These are phyloP conservation scores for Sporothrix sp. DNA, from an alignment of 2,329 filamentous ascomycete species.

Conservation along the genomic window DNA sequence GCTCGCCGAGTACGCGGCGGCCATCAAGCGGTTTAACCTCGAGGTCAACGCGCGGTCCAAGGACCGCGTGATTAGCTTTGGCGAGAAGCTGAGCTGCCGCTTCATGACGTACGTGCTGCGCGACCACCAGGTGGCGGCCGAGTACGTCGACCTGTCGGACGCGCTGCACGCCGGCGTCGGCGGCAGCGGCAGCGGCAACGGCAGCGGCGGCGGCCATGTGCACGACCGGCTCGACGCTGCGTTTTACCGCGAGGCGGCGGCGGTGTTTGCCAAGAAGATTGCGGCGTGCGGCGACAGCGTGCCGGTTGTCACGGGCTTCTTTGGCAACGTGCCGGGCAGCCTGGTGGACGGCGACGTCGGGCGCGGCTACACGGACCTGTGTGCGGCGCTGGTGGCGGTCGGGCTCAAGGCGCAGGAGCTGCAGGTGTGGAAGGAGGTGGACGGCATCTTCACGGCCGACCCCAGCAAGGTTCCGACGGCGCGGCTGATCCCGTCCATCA, in stretches of 20 bases:
- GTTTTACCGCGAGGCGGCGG: slow-evolving; percentile 60
- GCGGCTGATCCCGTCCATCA: slow-evolving; percentile 78
- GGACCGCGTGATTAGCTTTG: slow-evolving; percentile 85
- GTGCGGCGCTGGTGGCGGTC: slow-evolving; percentile 83
- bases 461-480: slow-evolving; percentile 87
- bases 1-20: slow-evolving; percentile 62
- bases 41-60: slow-evolving; percentile 72
- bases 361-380: slow-evolving; percentile 92
- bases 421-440: slow-evolving; percentile 98
- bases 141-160: slow-evolving; percentile 79
- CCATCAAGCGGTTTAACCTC: slow-evolving; percentile 55
- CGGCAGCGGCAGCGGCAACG: too few species aligned
- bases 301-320: slow-evolving; percentile 77
- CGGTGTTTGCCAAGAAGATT: slow-evolving; percentile 54
- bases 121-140: slow-evolving; percentile 70
- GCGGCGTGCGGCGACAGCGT: slow-evolving; percentile 55
- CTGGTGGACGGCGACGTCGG: slow-evolving; percentile 74
- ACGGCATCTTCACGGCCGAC: slow-evolving; percentile 51
- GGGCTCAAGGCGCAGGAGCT: slow-evolving; percentile 79
- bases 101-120: slow-evolving; percentile 81
- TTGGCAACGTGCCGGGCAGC: slow-evolving; percentile 84
- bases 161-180: slow-evolving; percentile 14
- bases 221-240: slow-evolving; percentile 50
- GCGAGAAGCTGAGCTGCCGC: slow-evolving; percentile 88
- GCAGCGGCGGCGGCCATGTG: not conserved